A percentile compares a stretch with the other conserved stretches of the same genome.
phyloP scores from a whole-genome alignment of 805 yeast genomes.

The Lipomyces starkeyi region DNA sequence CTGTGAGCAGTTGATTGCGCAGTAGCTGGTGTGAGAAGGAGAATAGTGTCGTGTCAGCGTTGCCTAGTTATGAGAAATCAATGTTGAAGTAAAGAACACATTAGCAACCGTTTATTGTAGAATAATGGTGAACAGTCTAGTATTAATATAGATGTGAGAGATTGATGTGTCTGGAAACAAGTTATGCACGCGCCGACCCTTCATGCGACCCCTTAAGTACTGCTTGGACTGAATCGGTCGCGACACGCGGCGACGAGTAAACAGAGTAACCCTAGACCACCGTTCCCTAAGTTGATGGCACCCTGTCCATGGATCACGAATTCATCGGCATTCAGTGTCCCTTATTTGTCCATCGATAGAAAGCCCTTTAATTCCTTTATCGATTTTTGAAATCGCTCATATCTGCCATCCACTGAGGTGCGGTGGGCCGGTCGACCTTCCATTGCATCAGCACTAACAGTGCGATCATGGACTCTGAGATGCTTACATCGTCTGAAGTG shows the following conservation, averaged over 20 bases:
- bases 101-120: not conserved
- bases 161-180: too few species aligned
- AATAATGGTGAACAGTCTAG: too few species aligned
- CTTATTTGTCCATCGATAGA: not conserved
- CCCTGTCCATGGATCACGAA: not conserved
- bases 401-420: not conserved
- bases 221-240: too few species aligned
- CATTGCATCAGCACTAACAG: not conserved
- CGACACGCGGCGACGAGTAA: not conserved
- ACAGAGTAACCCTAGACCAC: not conserved
- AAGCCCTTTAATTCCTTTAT: not conserved
- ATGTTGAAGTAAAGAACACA: not conserved
- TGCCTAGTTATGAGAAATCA: too few species aligned
- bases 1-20: not conserved
- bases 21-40: not conserved
- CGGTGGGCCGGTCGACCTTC: not conserved
- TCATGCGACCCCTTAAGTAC: too few species aligned
- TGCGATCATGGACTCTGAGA: constrained; percentile 5
- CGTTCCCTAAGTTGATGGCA: not conserved
- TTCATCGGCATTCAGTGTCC: not conserved
- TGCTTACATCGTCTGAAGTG: constrained; percentile 10
- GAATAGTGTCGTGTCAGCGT: not conserved
- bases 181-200: too few species aligned
- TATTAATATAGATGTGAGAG: too few species aligned
- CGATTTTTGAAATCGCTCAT: not conserved